A percentile compares a stretch with the other conserved stretches of the same genome.
These are phyloP conservation scores for Leptographium galeiforme DNA, from an alignment of 2,329 filamentous ascomycete species.

Conservation along the genomic window DNA sequence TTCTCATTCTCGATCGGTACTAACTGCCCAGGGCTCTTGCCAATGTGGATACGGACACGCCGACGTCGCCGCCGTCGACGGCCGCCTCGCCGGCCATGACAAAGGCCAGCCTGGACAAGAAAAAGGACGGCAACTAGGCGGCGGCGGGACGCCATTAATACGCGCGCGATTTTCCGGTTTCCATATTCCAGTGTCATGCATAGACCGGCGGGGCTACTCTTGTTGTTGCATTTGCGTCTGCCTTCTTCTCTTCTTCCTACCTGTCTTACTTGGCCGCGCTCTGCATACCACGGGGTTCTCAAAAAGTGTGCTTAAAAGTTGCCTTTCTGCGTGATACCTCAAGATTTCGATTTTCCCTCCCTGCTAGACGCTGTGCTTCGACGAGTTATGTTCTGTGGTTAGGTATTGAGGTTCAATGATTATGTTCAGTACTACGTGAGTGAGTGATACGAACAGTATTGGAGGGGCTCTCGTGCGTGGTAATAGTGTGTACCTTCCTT, in stretches of 20 bases:
- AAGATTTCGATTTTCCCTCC: slow-evolving; percentile 13
- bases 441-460: no score
- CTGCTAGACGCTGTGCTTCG: not conserved
- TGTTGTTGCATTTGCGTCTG: slow-evolving; percentile 23
- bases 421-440: no score
- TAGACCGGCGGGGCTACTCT: slow-evolving; percentile 25
- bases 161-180: slow-evolving; percentile 16
- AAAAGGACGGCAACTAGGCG: slow-evolving; percentile 32
- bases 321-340: slow-evolving; percentile 35
- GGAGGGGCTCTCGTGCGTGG: no score
- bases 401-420: no score
- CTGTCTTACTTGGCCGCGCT: not conserved
- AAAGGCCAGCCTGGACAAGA: slow-evolving; percentile 46
- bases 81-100: slow-evolving; percentile 52
- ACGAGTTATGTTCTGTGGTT: no score
- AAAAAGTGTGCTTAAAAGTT: slow-evolving; percentile 33
- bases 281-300: slow-evolving; percentile 23
- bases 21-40: no score
- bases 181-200: slow-evolving; percentile 27
- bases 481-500: no score
- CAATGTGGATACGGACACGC: slow-evolving; percentile 49
- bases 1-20: no score
- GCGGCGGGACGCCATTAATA: not conserved
- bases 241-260: not conserved
- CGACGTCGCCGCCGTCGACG: slow-evolving; percentile 56